Evolutionary conservation across 257 asterid genomes (phyloP), one percentile per base, ranked within the genome.

Genomic region (Leptodermis oblonga): DNA sequence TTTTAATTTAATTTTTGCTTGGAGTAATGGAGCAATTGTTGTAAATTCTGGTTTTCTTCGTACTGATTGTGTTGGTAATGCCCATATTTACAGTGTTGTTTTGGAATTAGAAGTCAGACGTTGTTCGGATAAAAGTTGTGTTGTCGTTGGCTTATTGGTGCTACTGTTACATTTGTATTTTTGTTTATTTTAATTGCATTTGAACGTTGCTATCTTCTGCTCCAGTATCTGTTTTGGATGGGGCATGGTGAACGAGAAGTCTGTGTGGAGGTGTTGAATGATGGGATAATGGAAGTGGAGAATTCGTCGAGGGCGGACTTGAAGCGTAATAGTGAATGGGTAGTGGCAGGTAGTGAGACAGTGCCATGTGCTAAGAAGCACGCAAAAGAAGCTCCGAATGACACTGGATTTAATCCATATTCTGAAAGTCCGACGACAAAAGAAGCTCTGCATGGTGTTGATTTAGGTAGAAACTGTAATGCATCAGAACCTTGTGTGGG

Each of bases 201-300:
- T 80, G 82, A 65, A 69, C 70, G 76, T 63, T 33, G 59, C 64
- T 54, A 65, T 43, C 67, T 70, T 55, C 71, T 13, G 67, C 60
- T 52, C 49, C 14, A 34, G 22, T 41, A 20, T 48, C 77, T 74
- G 54, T 67, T 23, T 63, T 70, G 71, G 81, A 82, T 82, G 86
- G 84, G 82, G 49, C 61, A 71, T 73, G 71, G 70, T 51, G 79
- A 60, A 80, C 76, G 59, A 64, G 85, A 72, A 62, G 86, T 65
- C 68, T 77, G 80, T 67, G 66, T 68, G 71, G 76, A 58, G 20
- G 48, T 70, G 67, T 45, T 65, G 75, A 72, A 41, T 61, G 76
- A 73, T 70, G 77, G 78, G 70, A 62, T 72, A 68, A 74, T 78
- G 81, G 87, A 77, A 75, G 74, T 73, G 70, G 77, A 81, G 72